These are phyloP conservation scores for Microcyclospora tardicrescens DNA, from an alignment of 2,329 filamentous ascomycete species.

Conservation along the genomic window DNA sequence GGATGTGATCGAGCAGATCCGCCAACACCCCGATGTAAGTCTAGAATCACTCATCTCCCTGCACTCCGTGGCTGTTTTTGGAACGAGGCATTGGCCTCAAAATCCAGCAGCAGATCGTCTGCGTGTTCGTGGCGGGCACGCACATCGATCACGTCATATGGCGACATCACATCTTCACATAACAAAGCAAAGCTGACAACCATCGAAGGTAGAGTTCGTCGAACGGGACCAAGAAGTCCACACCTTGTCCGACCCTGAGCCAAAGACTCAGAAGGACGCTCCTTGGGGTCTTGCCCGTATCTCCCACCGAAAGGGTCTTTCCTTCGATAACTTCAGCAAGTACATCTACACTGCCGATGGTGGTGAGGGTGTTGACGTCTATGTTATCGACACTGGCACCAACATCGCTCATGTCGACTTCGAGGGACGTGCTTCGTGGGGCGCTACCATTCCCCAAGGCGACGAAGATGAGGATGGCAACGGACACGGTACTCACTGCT, in stretches of 20 bases:
- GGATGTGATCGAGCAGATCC: conserved; percentile 81
- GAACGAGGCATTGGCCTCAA: no score
- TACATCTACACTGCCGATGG: conserved; percentile 84
- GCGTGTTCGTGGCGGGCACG: no score
- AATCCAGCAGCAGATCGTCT: no score
- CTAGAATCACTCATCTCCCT: conserved; percentile 2
- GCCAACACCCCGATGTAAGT: conserved; percentile 93
- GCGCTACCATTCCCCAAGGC: conserved; percentile 79
- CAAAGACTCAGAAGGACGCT: conserved; percentile 64
- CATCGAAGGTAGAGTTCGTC: conserved; percentile 78
- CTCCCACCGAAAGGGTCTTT: conserved; percentile 78
- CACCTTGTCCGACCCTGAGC: conserved; percentile 48
- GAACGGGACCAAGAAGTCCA: conserved; percentile 90
- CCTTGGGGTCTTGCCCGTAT: conserved; percentile 99
- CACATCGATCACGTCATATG: neutral
- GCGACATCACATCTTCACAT: neutral
- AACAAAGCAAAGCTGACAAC: neutral
- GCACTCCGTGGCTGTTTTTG: no score
- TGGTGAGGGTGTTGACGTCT: conserved; percentile 96
- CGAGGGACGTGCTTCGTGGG: conserved; percentile 89
- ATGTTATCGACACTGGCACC: conserved; percentile 96
- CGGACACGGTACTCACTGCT: conserved; percentile 98
- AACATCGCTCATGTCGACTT: conserved; percentile 93
- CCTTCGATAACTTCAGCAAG: conserved; percentile 93
- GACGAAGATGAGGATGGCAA: conserved; percentile 91